phyloP scores from a whole-genome alignment of 192 early-diverging fungal species.

The Geosiphon pyriformis region DNA sequence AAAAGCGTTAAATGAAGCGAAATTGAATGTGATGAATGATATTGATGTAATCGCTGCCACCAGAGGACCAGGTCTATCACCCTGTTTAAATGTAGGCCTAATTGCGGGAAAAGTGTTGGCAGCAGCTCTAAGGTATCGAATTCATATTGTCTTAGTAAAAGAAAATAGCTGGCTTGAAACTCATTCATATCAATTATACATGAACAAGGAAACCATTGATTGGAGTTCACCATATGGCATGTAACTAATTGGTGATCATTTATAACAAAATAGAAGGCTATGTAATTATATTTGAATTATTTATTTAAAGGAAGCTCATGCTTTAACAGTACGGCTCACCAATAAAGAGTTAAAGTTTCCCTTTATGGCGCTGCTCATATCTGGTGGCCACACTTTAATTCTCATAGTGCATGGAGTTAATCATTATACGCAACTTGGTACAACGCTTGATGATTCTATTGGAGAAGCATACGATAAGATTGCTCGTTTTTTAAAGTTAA shows the following conservation, averaged over 20 bases:
- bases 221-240: conserved; percentile 76
- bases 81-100: conserved; percentile 62
- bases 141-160: neutral
- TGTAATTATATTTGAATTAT: neutral
- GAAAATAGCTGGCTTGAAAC: neutral
- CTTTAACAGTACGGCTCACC: conserved; percentile 66
- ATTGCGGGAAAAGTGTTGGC: conserved; percentile 71
- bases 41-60: conserved; percentile 74
- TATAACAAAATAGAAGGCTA: conserved; percentile 3
- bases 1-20: conserved; percentile 52
- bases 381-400: conserved; percentile 71
- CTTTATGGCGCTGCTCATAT: conserved; percentile 65
- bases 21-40: conserved; percentile 40
- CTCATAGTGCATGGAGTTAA: conserved; percentile 52
- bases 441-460: conserved; percentile 69
- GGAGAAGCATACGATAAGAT: conserved; percentile 80
- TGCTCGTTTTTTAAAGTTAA: conserved; percentile 56
- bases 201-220: conserved; percentile 53
- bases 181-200: neutral
- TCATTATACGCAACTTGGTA: conserved; percentile 55
- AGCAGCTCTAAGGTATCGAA: conserved; percentile 41
- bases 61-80: conserved; percentile 67
- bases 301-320: conserved; percentile 66
- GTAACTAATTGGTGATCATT: neutral
- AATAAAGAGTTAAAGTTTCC: conserved; percentile 47